Base-by-base conservation (phyloP, 2,329 filamentous ascomycete species). In the Calonectria honghensis region DNA sequence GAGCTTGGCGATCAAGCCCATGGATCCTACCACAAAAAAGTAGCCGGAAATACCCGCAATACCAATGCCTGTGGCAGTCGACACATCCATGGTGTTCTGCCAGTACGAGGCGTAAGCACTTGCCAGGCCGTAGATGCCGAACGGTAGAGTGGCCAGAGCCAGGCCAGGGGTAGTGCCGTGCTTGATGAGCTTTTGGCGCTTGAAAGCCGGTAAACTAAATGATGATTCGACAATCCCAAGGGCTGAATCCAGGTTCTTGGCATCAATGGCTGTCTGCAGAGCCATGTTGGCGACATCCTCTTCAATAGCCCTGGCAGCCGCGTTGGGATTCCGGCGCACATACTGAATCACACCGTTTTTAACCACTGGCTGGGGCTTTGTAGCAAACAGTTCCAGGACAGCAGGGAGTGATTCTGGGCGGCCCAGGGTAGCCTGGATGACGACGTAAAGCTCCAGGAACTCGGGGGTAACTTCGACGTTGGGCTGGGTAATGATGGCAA, bases 31-130 rank as follows among this genome's bases (percentile, higher is more conserved):
- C 76, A 95, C 95, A 27, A 92, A 90, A 52, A 97, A 89, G 84
- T 98, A 99, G 9, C 95, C 94, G 75, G 96, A 87, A 65, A 97
- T 94, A 16, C 95, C 96, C 0, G 91, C 91, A 82, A 98, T 95
- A 6, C 94, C 93, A 74, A 97, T 91, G 14, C 91, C 91, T 2
- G 95, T 97, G 13, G 96, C 95, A 41, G 91, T 91, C 35, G 87
- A 88, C 0, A 93, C 87, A 78, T 97, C 94, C 91, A 98, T 95
- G n/a, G 93, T 93, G 82, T 93, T 93, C 72, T 86, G 85, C 84
- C 85, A 86, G 78, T 85, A 86, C 37, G 84, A 77, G 14, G 86
- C 86, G 68, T 87, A 87, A 31, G 81, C 83, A 1, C 90, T 90
- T 0, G 95, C 94, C 50, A 96, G 84, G 39, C 91, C 90, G 81